phyloP scores from a whole-genome alignment of 2,329 filamentous ascomycete species.

The Fusarium sp. region DNA sequence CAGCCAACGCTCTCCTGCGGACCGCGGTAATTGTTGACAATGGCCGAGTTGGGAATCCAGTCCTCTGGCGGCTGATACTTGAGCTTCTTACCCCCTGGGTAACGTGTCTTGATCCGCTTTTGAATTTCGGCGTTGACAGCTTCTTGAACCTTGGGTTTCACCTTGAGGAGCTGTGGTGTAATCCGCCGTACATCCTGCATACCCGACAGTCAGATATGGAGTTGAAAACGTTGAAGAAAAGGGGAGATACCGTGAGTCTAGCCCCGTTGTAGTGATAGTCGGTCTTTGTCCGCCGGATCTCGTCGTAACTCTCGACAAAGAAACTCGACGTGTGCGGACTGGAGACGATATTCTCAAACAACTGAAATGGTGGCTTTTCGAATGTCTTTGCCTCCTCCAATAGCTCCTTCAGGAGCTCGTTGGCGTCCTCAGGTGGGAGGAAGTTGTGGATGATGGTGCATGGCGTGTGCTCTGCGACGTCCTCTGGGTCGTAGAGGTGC shows the following conservation, averaged over 20 bases:
- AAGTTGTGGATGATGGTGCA: constrained; percentile 96
- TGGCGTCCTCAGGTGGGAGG: constrained; percentile 77
- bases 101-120: constrained; percentile 74
- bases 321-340: constrained; percentile 88
- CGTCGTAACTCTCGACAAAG: constrained; percentile 81
- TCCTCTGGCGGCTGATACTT: constrained; percentile 77
- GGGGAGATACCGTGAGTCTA: constrained; percentile 66
- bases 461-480: constrained; percentile 85
- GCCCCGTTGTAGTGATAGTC: constrained; percentile 91
- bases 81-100: constrained; percentile 79
- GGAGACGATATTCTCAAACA: constrained; percentile 88
- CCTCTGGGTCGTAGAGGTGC: constrained; percentile 83
- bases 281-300: constrained; percentile 76
- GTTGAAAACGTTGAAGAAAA: background rate
- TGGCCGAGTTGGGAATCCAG: constrained; percentile 90
- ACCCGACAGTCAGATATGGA: constrained; percentile 16
- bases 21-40: constrained; percentile 94
- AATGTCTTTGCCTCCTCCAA: constrained; percentile 79
- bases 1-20: constrained; percentile 87
- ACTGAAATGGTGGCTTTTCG: constrained; percentile 78
- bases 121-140: constrained; percentile 84
- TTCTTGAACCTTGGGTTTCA: constrained; percentile 76
- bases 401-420: constrained; percentile 79
- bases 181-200: constrained; percentile 78
- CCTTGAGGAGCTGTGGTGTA: constrained; percentile 78